Conservation (phyloP, 1,139 yeast species). For the Suhomyces bribrorum region DNA sequence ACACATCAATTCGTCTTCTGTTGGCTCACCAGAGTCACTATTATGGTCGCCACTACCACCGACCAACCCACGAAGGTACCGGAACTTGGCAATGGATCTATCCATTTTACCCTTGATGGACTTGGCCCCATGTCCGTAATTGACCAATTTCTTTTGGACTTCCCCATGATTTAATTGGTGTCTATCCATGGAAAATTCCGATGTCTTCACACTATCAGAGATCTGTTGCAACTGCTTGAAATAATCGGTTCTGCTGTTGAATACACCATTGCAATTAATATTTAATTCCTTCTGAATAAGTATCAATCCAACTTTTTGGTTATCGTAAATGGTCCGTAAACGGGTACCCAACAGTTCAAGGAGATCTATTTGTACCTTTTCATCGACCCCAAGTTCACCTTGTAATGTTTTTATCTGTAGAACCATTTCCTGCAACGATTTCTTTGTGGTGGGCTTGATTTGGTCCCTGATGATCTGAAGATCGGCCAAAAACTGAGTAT, state of each 20-base stretch:
- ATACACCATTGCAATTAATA: constrained; percentile 60
- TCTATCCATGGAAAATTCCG: constrained; percentile 23
- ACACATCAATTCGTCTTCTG: constrained; percentile 49
- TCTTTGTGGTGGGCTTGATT: constrained; percentile 31
- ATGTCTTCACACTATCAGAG: constrained; percentile 68
- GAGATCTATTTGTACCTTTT: constrained; percentile 18
- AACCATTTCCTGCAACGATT: constrained; percentile 36
- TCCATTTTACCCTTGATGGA: constrained; percentile 27
- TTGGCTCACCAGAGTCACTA: constrained; percentile 12
- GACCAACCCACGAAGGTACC: constrained; percentile 59
- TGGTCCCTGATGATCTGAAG: constrained; percentile 34
- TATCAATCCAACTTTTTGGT: constrained; percentile 42
- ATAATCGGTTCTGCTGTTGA: constrained; percentile 76
- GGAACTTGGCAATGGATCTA: constrained; percentile 52
- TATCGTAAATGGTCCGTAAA: constrained; percentile 36
- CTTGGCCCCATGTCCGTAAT: constrained; percentile 10
- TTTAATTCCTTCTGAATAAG: constrained; percentile 50
- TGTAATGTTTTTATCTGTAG: constrained; percentile 25
- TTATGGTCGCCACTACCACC: too few species aligned
- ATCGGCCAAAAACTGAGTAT: constrained; percentile 26
- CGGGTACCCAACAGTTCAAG: constrained; percentile 26
- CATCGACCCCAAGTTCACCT: constrained; percentile 22
- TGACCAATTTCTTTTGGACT: constrained; percentile 14
- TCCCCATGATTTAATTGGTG: constrained; percentile 17
- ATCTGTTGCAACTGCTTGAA: constrained; percentile 81